Conservation (phyloP, 768 basidiomycete species). For the Lactifluus volemus region DNA sequence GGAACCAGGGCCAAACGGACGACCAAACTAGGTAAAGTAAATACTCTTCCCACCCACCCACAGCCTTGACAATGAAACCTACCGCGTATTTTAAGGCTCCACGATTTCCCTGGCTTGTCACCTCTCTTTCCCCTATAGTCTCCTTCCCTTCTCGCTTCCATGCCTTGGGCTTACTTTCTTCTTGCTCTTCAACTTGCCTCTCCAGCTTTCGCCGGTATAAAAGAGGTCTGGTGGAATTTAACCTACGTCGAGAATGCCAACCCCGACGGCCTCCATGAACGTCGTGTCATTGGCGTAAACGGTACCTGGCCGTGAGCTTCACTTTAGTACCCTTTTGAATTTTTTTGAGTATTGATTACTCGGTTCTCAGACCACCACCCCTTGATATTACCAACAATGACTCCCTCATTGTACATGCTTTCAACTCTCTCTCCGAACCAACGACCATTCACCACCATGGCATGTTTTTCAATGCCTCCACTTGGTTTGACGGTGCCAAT, state of each 20-base stretch:
- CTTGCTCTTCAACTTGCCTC: constrained; percentile 25
- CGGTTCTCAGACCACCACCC: constrained; percentile 61
- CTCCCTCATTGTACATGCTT: constrained; percentile 66
- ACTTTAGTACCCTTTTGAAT: not conserved
- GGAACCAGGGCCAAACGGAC: not conserved
- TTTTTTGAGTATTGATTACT: not conserved
- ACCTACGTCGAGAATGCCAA: constrained; percentile 72
- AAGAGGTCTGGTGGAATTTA: constrained; percentile 86
- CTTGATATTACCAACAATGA: constrained; percentile 66
- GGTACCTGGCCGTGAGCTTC: constrained; percentile 83
- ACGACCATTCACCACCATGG: constrained; percentile 88
- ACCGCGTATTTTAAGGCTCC: not conserved
- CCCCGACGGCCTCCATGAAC: constrained; percentile 73
- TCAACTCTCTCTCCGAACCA: constrained; percentile 58
- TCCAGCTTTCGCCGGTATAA: constrained; percentile 50
- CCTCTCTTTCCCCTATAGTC: not conserved
- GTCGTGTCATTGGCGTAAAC: constrained; percentile 82
- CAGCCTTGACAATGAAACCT: too few relatives aligned
- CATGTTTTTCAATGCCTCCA: constrained; percentile 83
- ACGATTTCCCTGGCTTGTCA: not conserved
- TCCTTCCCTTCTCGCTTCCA: not conserved
- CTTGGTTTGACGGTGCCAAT: constrained; percentile 86
- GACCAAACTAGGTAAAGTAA: too few relatives aligned
- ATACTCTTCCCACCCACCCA: not conserved
- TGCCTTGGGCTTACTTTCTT: constrained; percentile 20